Evolutionary conservation across 495 filamentous ascomycete genomes (phyloP).

Genomic region (Margaritispora aquatica): DNA sequence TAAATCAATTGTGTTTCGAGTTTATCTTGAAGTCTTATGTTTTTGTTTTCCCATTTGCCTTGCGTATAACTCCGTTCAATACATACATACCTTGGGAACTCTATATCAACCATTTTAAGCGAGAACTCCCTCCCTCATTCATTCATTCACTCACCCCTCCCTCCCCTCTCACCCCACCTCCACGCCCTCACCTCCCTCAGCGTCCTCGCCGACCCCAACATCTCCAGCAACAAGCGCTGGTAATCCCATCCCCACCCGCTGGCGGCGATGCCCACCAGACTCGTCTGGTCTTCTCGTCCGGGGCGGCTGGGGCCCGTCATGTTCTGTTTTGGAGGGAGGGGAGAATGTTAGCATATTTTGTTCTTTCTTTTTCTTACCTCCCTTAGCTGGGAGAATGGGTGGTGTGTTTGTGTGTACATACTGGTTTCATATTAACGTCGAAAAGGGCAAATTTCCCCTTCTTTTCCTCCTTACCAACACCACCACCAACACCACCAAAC

Average conservation of each 20-base stretch:
- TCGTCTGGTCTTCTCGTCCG: conserved; percentile 15
- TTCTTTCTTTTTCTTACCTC: not conserved
- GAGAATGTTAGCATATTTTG: no score
- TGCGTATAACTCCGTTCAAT: no score
- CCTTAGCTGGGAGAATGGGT: not conserved
- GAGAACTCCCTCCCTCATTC: no score
- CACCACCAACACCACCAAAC: conserved; percentile 10
- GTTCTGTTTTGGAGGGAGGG: no score
- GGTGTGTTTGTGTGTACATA: no score
- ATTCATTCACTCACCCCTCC: no score
- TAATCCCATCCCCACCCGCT: conserved; percentile 14
- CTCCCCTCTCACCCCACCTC: no score
- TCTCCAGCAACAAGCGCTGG: conserved; percentile 2
- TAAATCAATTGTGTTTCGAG: no score
- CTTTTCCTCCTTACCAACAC: not conserved
- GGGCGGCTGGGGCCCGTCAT: conserved; percentile 18
- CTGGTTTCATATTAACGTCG: conserved; percentile 39
- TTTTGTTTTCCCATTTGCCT: no score
- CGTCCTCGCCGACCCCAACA: not conserved
- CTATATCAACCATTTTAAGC: no score
- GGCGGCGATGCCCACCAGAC: conserved; percentile 9
- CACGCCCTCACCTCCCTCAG: conserved; percentile 3
- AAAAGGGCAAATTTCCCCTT: conserved; percentile 32
- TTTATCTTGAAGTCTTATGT: no score
- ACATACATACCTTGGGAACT: no score